Evolutionary conservation across 805 yeast genomes (phyloP).

Genomic region (Candida sakaeoensis): DNA sequence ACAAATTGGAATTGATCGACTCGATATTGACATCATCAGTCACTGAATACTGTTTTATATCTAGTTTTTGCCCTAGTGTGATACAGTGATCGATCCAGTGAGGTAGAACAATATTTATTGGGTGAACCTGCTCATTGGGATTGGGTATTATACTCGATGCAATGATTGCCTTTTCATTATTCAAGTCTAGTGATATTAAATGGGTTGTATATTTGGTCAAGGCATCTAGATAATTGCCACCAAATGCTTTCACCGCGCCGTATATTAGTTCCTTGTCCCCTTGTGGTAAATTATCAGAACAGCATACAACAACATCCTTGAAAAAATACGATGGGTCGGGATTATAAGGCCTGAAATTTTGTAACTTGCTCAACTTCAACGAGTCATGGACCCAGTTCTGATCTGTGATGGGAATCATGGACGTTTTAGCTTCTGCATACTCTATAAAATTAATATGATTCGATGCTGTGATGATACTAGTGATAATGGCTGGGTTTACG

Average conservation of each 20-base stretch:
- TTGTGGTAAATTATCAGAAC: conserved; percentile 50
- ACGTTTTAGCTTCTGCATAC: conserved; percentile 41
- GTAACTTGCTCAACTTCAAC: conserved; percentile 33
- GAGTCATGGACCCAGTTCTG: conserved; percentile 59
- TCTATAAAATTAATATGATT: conserved; percentile 45
- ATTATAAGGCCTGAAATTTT: conserved; percentile 57
- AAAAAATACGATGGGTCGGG: conserved; percentile 70
- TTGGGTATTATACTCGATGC: conserved; percentile 39
- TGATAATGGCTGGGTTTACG: conserved; percentile 14
- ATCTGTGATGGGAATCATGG: conserved; percentile 64
- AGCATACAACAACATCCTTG: conserved; percentile 57
- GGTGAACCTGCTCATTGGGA: conserved; percentile 20
- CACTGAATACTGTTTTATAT: conserved; percentile 53
- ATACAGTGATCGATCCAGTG: conserved; percentile 78
- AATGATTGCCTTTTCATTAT: conserved; percentile 55
- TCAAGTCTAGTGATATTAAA: conserved; percentile 52
- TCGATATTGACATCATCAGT: conserved; percentile 14
- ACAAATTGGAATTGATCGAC: neutral
- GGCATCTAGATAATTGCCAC: conserved; percentile 66
- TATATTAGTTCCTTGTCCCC: conserved; percentile 66
- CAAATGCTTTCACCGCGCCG: conserved; percentile 67
- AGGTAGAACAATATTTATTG: conserved; percentile 59
- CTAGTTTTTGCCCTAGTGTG: conserved; percentile 45
- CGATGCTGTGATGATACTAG: conserved; percentile 52
- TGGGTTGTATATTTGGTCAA: conserved; percentile 77